These are phyloP conservation scores for Hypoxylon sp. DNA, from an alignment of 2,329 filamentous ascomycete species.

Conservation along the genomic window DNA sequence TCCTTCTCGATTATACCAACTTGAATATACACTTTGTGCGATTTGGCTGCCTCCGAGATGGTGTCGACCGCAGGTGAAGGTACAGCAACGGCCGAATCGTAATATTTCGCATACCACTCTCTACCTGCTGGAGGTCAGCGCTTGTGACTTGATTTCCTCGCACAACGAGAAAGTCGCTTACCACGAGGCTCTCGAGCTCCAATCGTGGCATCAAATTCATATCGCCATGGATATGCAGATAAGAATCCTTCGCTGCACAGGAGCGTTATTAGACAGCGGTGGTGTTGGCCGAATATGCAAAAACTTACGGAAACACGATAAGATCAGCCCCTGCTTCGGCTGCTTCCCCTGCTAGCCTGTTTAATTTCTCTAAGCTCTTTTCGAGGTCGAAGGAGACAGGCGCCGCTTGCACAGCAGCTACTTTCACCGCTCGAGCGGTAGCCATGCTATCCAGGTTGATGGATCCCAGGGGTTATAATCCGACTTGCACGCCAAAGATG, in stretches of 20 bases:
- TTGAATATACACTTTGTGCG: constrained; percentile 55
- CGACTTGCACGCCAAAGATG: constrained; percentile 20
- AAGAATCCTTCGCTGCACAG: constrained; percentile 57
- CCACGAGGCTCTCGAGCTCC: constrained; percentile 58
- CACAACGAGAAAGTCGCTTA: constrained; percentile 39
- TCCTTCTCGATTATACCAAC: constrained; percentile 60
- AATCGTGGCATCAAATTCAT: constrained; percentile 61
- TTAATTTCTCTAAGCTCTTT: constrained; percentile 56
- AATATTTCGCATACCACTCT: constrained; percentile 59
- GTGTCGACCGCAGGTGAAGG: constrained; percentile 57
- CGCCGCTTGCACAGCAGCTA: constrained; percentile 60
- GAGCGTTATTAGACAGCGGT: constrained; percentile 15
- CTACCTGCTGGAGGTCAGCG: constrained; percentile 52
- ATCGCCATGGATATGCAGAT: constrained; percentile 61
- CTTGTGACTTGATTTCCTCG: constrained; percentile 12
- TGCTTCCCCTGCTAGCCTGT: constrained; percentile 55
- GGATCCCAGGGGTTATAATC: constrained; percentile 24
- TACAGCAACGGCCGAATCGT: constrained; percentile 58
- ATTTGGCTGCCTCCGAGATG: constrained; percentile 55
- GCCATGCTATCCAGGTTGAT: constrained; percentile 37
- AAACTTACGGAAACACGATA: constrained; percentile 59
- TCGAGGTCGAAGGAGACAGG: constrained; percentile 58
- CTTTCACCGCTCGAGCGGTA: constrained; percentile 51
- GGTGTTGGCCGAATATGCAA: constrained; percentile 23
- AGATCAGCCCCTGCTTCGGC: constrained; percentile 57